Evolutionary conservation across 1,284 basidiomycete genomes (phyloP).

Genomic region (Coniophora puteana): DNA sequence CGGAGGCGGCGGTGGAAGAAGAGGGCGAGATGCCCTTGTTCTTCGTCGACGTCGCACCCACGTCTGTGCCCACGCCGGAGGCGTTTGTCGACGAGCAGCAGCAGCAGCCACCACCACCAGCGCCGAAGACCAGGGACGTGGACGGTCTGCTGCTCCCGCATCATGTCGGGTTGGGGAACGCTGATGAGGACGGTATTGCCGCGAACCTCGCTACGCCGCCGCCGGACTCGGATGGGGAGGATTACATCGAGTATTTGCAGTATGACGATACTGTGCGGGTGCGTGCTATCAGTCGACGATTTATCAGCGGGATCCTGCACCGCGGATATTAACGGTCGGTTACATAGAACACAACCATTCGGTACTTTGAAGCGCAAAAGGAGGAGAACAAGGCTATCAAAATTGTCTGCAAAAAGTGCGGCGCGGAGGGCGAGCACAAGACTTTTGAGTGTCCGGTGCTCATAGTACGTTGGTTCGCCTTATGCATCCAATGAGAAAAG

Average conservation of each 20-base stretch:
- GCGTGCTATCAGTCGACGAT: conserved; percentile 7
- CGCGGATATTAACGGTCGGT: conserved; percentile 5
- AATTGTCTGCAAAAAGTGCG: conserved; percentile 69
- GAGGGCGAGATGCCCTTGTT: conserved; percentile 35
- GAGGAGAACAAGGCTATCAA: conserved; percentile 35
- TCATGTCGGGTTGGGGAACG: conserved; percentile 56
- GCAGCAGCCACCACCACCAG: conserved; percentile 2
- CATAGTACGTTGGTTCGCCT: conserved; percentile 47
- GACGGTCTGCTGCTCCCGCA: conserved; percentile 50
- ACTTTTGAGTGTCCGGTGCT: conserved; percentile 59
- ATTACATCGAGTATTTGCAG: conserved; percentile 72
- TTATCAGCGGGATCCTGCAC: not conserved
- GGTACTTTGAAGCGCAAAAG: conserved; percentile 57
- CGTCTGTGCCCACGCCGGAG: conserved; percentile 17
- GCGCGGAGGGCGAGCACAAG: conserved; percentile 64
- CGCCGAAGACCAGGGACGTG: conserved; percentile 12
- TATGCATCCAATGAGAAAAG: conserved; percentile 2
- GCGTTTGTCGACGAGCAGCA: conserved; percentile 5
- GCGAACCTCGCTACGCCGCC: conserved; percentile 39
- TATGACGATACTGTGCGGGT: conserved; percentile 55
- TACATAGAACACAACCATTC: conserved; percentile 37
- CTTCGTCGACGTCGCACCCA: conserved; percentile 49
- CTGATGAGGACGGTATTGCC: conserved; percentile 29
- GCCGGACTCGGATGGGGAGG: conserved; percentile 43
- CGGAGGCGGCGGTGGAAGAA: not conserved